Evolutionary conservation across 768 basidiomycete species (phyloP), one percentile per base, ranked within the genome.

Genomic region (Pisolithus marmoratus): DNA sequence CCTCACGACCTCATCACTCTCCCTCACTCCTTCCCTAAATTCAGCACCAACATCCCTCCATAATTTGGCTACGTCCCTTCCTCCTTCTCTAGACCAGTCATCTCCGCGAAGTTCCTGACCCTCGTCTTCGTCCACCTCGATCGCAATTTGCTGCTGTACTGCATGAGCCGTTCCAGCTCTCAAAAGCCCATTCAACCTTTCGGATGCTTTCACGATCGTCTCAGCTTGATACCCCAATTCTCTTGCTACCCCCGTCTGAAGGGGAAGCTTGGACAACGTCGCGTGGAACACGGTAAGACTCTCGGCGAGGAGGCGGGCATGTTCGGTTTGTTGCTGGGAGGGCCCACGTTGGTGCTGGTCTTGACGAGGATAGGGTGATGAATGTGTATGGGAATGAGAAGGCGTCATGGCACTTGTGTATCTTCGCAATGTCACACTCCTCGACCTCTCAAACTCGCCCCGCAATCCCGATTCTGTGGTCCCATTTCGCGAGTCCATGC

Each of bases 1-100:
- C 50, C 90, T 72, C 4, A 91, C 84, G 43, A 90, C 72, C 63
- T 92, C 90, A 63, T 92, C 90, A 54, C 85, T 85, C 50, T 82
- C 77, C 59, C 84, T 74, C 57, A 87, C 56, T 48, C 80, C 77
- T 48, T 92, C 90, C 36, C 88, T 70, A 58, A 82, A 87, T 56
- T 92, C 89, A 8, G 76, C 76, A 1, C 85, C 85, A 5, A 90
- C 77, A 44, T 74, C 70, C 49, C 77, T 72, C 89, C 88, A 91
- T 26, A 89, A 68, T 49, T 83, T 80, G 11, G 72, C 75, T 23
- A 79, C 57, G 42, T 77, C 70, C 58, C 69, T 63, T 41, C 61
- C 60, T 12, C 55, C 58, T 11, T 57, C 62, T 15, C 34, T 34
- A 5, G 34, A 14, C 34, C 2, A 5, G 12, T 34, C 34, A 31